Evolutionary conservation across 179 eudicot species (phyloP), one percentile per base, ranked within the genome.

Genomic region (Spinacia oleracea): DNA sequence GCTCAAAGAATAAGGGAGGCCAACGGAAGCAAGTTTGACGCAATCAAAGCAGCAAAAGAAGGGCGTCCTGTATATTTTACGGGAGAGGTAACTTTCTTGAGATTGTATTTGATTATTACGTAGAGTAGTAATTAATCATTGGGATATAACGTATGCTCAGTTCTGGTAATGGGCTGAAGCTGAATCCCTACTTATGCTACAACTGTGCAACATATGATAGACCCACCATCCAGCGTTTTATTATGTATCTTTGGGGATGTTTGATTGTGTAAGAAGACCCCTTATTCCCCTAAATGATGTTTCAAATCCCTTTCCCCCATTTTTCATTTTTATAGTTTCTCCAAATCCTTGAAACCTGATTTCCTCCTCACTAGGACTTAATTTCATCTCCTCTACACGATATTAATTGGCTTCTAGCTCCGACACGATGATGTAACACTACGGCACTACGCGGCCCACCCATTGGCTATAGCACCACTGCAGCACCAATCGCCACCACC

Each of bases 41-140:
- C 99, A 31, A 80, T 92, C 62, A 85, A 86, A 77, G 98, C 99
- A 23, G 92, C 90, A 34, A 92, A 87, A 84, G 97, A 89, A 81
- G 92, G 97, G 42, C 89, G 86, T 43, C 96, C 94, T 75, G 91
- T 96, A 23, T 84, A 80, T 71, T 93, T 96, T 79, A 96, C 98
- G 0, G 98, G 99, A 81, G 98, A 96, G 96, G 99, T 96, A 18
- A 7, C 10, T 71, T 7, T 14, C 25, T 5, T 70, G 74, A 70
- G n/a, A 45, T 29, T 45, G 9, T 45, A 10, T 67, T 58, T 20
- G 63, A 38, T 38, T 3, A 38, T 3, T 38, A 35, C 40, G 4
- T 2, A 1, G 6, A 3, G 40, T 38, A 38, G 40, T 38, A 38
- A 38, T 6, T 38, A 38, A 38, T 32, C 46, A 23, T 72, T 43